Evolutionary conservation across 495 filamentous ascomycete species (phyloP).

Genomic region (Cercophora newfieldiana): DNA sequence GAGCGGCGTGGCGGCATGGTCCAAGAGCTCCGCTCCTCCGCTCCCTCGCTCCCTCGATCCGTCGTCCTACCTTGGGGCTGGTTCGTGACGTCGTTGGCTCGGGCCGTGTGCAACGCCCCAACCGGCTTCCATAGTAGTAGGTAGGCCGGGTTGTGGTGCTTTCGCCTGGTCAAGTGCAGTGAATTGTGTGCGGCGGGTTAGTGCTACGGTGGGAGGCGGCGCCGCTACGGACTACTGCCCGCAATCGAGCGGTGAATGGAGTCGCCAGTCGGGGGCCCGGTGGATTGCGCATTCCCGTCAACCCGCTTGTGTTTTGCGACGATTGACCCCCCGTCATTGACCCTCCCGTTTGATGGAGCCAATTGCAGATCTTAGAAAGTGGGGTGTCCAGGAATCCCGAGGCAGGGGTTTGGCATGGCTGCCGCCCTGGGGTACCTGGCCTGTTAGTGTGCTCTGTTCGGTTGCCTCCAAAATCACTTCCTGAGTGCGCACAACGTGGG

Average conservation of each 20-base stretch:
- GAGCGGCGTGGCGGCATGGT: conserved; percentile 59
- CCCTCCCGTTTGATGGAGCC: not conserved
- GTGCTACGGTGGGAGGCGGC: not conserved
- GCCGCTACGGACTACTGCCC: not conserved
- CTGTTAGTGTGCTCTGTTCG: no score
- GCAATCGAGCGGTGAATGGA: not conserved
- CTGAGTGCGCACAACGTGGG: no score
- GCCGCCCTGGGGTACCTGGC: no score
- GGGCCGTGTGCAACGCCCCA: conserved; percentile 26
- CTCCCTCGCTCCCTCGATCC: not conserved
- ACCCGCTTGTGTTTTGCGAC: not conserved
- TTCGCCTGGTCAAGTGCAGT: not conserved
- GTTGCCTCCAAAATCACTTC: no score
- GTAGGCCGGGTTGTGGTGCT: not conserved
- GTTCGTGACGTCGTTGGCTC: conserved; percentile 5
- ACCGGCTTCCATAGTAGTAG: conserved; percentile 23
- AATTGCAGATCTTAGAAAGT: not conserved
- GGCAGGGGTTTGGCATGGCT: not conserved
- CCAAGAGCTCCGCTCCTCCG: not conserved
- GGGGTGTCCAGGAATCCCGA: not conserved
- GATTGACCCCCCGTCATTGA: not conserved
- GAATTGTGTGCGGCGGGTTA: not conserved
- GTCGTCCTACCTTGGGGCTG: not conserved
- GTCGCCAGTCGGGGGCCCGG: not conserved
- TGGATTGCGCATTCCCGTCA: not conserved